Evolutionary conservation across 2,329 filamentous ascomycete species (phyloP), one percentile per base, ranked within the genome.

Genomic region (Claviceps purpurea): DNA sequence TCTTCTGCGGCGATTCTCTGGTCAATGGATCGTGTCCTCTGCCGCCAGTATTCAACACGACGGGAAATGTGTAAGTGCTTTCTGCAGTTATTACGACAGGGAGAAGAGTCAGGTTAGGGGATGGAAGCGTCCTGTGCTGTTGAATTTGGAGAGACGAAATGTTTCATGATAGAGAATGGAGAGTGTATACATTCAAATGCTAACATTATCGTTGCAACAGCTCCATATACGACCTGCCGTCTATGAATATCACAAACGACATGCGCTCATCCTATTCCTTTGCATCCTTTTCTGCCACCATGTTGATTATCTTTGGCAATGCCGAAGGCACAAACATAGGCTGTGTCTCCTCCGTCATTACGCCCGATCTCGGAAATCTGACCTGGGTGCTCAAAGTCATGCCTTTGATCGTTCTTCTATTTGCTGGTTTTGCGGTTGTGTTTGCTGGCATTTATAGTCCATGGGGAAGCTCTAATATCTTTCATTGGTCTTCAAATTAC

Each of bases 401-500:
- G 4, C 91, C 93, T 1, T 75, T 91, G 24, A 73, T 85, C 3
- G 79, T 96, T 24, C 74, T 98, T 37, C 70, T 91, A 2, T 74
- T 91, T 42, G 87, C 94, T 46, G 93, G 82, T 2, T 68, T 89
- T 53, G 89, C 90, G 14, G 95, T 91, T 6, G 73, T 90, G 39
- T 82, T 89, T 58, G 89, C 93, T 2, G 87, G 82, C 49, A 87
- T 94, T 40, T 91, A 82, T 64, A 96, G 90, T 62, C 93, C 93
- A 0, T 98, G 93, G 91, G 93, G 93, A 20, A 87, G 89, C 1
- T 81, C 81, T 7, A 87, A 98, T 64, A 76, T 91, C 20, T 97
- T 97, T 65, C 84, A 87, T 58, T 98, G 91, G 89, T 89, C 89
- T n/a, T 94, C 89, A 63, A 98, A 98, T 65, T 97, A 95, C 65